Conservation (phyloP, 306 rosid species). For the Pyrus communis region DNA sequence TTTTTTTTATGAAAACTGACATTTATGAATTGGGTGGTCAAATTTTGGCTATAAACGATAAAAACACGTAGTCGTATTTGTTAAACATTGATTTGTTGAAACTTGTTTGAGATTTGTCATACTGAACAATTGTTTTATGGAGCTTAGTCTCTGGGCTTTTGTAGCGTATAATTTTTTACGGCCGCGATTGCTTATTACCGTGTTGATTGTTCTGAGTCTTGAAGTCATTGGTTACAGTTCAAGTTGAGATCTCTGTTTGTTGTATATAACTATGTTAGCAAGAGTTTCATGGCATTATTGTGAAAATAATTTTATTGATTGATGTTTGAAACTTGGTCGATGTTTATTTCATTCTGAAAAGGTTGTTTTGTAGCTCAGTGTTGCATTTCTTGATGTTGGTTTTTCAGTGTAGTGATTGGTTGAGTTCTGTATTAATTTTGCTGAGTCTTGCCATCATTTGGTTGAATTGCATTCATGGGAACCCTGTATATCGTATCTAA, state of each 20-base stretch:
- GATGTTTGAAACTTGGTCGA: not conserved
- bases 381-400: not conserved
- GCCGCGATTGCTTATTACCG: not conserved
- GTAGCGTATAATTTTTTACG: too few relatives aligned
- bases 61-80: too few relatives aligned
- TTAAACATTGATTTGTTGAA: not conserved
- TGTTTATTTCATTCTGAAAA: too few relatives aligned
- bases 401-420: not conserved
- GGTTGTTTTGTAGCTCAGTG: not conserved
- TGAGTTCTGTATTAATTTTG: not conserved
- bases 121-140: too few relatives aligned
- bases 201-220: not conserved
- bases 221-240: not conserved
- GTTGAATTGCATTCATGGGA: not conserved
- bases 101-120: not conserved
- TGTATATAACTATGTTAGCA: not conserved
- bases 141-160: too few relatives aligned
- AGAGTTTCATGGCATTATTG: not conserved
- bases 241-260: not conserved
- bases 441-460: not conserved
- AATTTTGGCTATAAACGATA: too few relatives aligned
- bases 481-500: conserved; percentile 3
- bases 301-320: not conserved
- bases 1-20: too few relatives aligned
- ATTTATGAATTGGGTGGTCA: too few relatives aligned